phyloP scores from a whole-genome alignment of 2,329 filamentous ascomycete genomes.

The Sporothrix schenckii region DNA sequence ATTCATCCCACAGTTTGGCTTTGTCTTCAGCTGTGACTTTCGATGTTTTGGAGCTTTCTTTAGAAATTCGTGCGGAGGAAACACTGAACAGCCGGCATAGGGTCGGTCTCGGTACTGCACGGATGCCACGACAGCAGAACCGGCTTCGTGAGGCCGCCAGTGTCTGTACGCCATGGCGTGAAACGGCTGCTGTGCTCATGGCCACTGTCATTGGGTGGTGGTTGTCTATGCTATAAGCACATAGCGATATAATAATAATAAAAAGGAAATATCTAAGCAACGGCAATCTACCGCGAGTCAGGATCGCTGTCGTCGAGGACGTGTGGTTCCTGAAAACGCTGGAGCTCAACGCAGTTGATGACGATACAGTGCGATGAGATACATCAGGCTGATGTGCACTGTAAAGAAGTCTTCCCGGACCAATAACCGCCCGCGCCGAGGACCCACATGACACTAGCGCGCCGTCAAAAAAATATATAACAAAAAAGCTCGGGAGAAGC shows the following conservation, averaged over 20 bases:
- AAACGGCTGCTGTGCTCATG: constrained; percentile 26
- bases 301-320: background rate
- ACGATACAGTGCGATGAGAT: constrained; percentile 17
- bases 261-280: background rate
- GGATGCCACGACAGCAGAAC: background rate
- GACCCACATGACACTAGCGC: constrained; percentile 23
- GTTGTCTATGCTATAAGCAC: constrained; percentile 1
- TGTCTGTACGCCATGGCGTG: constrained; percentile 21
- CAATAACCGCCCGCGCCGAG: constrained; percentile 33
- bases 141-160: constrained; percentile 2
- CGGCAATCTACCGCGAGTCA: background rate
- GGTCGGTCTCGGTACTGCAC: background rate
- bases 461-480: constrained; percentile 37
- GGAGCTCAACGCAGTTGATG: background rate
- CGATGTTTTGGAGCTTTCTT: background rate
- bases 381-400: background rate
- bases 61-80: background rate
- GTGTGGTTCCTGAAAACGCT: constrained; percentile 26
- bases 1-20: constrained; percentile 44
- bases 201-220: background rate
- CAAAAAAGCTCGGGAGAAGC: constrained; percentile 26
- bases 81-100: background rate
- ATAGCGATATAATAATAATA: background rate
- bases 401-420: constrained; percentile 9
- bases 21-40: background rate